These are phyloP conservation scores for Chytriomyces confervae DNA, from an alignment of 192 early-diverging fungal genomes.

Conservation along the genomic window DNA sequence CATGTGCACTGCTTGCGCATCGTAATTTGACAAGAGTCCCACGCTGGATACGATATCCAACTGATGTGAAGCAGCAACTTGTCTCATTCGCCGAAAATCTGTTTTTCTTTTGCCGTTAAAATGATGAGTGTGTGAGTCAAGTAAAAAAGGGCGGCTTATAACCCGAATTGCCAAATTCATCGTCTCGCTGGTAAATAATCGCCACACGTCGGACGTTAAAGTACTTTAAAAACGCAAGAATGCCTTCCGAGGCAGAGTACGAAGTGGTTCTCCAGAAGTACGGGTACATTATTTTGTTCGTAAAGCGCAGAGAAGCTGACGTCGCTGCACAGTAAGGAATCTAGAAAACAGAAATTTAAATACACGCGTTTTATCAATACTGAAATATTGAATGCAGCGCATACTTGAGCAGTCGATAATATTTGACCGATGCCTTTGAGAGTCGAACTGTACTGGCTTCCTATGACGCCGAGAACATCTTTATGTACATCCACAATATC, in stretches of 20 bases:
- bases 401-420: no score
- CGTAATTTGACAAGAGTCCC: neutral
- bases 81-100: no score
- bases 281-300: neutral
- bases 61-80: neutral
- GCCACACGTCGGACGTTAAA: neutral
- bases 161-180: neutral
- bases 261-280: neutral
- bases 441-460: neutral
- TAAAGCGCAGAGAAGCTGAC: neutral
- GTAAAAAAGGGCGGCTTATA: neutral
- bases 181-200: constrained; percentile 4
- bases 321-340: constrained; percentile 7
- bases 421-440: no score
- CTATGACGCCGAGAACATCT: constrained; percentile 3
- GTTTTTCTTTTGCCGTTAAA: no score
- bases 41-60: neutral
- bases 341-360: neutral
- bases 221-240: neutral
- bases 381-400: no score
- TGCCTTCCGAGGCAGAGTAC: neutral
- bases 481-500: neutral
- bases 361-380: no score
- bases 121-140: no score
- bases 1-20: neutral